Base-by-base conservation (phyloP, 371 early-diverging fungal genomes). In the Sporodiniella umbellata region DNA sequence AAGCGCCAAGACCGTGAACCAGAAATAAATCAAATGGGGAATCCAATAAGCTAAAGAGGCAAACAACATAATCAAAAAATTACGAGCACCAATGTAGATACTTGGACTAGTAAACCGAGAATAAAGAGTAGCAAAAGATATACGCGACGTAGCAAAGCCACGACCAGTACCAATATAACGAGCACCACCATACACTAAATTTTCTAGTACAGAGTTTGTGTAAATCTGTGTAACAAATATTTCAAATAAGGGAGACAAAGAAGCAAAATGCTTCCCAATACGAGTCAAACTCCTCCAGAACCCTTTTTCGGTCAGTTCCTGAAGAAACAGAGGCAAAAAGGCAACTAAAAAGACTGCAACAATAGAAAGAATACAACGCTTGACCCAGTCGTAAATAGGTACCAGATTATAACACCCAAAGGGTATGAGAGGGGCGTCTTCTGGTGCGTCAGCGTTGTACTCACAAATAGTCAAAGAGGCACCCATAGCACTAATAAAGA, bases 141-240 rank as follows among this genome's bases (percentile, higher is more conserved):
- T 63, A 8, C 94, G 85, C 3, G 92, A 79, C 0, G 93, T 95
- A 4, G 94, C 92, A 59, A 95, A 90, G n/a, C 92, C 92, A 63
- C 95, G 88, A 0, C 95, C 95, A 0, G 93, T 90, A 22, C 86
- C 87, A 52, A 92, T 90, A 56, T 94, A 95, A 8, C 86, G 84
- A n/a, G 91, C 90, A 7, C 92, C 92, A 49, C 93, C 92, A 55
- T 86, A 93, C 0, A 81, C 84, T 61, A 92, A 57, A 58, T 92
- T 89, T 53, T 85, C 83, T 57, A 91, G 64, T 33, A 94, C 83
- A 43, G 90, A 84, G 66, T 89, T 83, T 45, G 89, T 80, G 64
- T 93, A 93, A 53, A 92, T 88, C 60, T 93, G 93, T 1, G 94
- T 92, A 17, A 89, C 89, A 74, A 94, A 87, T 18, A 93, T 89